Evolutionary conservation across 495 filamentous ascomycete genomes (phyloP), one percentile per base, ranked within the genome.

Genomic region (Chaetomidium leptoderma): DNA sequence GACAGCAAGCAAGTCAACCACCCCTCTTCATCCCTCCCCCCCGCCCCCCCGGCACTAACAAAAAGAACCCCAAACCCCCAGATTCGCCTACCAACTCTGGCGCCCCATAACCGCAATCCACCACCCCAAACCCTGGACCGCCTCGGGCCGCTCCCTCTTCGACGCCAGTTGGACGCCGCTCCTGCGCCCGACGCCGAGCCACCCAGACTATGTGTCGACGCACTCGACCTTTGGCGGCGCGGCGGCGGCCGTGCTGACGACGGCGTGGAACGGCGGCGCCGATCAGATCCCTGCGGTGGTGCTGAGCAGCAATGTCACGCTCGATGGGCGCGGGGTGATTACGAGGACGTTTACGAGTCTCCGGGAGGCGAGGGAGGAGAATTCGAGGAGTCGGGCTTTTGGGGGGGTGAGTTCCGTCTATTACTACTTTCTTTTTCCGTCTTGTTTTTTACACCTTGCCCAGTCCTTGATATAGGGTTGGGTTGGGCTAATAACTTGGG

Each of bases 171-270:
- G 70, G 70, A 51, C 46, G 0, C 70, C 70, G 3, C 67, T 73
- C 5, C 59, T 73, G 3, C 53, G 62, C 2, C 70, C 70, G 13
- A 73, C 70, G 6, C 70, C 70, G 1, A 64, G 26, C 45, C 69
- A 73, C 48, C 70, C 60, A 16, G 70, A 73, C 45, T 73, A 73
- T 26, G 53, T 64, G 0, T 72, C 69, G 19, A 70, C 67, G 14
- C 70, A 73, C 49, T 64, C 69, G 17, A 70, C 67, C 0, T 71
- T 69, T 59, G 70, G 70, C n/a, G 64, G 56, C 11, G 70, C 70
- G 4, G 70, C 67, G 6, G 60, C 64, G 2, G 55, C 56, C 14
- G 66, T 70, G 2, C 45, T 73, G 9, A 33, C 58, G 13, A 57
- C 42, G 11, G 59, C 48, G 9, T 70, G 53, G 55, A 69, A 67